Evolutionary conservation across 192 early-diverging fungal genomes (phyloP).

Genomic region (Coemansia sp.): DNA sequence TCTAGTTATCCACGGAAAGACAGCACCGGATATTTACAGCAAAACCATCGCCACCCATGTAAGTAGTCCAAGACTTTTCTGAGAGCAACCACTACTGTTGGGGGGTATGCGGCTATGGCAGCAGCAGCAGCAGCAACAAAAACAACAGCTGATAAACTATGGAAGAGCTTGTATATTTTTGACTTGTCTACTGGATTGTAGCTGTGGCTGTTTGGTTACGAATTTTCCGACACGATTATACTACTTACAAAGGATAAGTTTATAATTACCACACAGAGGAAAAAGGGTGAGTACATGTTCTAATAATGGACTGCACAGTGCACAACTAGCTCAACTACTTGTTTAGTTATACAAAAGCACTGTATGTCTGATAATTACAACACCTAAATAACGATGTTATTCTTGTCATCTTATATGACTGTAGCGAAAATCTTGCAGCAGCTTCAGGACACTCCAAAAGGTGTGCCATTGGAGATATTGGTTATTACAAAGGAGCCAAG

Average conservation of each 20-base stretch:
- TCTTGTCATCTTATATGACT: conserved; percentile 26
- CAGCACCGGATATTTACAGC: conserved; percentile 31
- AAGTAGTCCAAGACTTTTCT: conserved; percentile 9
- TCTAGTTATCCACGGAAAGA: conserved; percentile 40
- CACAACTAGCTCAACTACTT: too few species aligned
- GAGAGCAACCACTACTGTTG: too few species aligned
- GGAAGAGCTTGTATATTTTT: neutral
- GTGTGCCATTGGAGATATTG: conserved; percentile 74
- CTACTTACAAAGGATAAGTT: conserved; percentile 73
- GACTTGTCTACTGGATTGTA: conserved; percentile 37
- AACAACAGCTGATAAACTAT: too few species aligned
- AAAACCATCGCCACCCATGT: conserved; percentile 60
- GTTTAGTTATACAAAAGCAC: too few species aligned
- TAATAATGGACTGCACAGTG: conserved; percentile 62
- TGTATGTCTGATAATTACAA: too few species aligned
- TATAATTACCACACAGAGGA: conserved; percentile 74
- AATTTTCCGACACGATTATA: conserved; percentile 84
- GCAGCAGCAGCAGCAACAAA: too few species aligned
- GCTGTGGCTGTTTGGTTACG: conserved; percentile 91
- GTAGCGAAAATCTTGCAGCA: conserved; percentile 65
- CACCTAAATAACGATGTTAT: neutral
- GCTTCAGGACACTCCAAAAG: conserved; percentile 39
- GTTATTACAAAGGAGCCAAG: conserved; percentile 70
- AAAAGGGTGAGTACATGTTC: conserved; percentile 72
- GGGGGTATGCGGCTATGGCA: too few species aligned